Base-by-base conservation (phyloP, 495 filamentous ascomycete species). In the Platismatia glauca region DNA sequence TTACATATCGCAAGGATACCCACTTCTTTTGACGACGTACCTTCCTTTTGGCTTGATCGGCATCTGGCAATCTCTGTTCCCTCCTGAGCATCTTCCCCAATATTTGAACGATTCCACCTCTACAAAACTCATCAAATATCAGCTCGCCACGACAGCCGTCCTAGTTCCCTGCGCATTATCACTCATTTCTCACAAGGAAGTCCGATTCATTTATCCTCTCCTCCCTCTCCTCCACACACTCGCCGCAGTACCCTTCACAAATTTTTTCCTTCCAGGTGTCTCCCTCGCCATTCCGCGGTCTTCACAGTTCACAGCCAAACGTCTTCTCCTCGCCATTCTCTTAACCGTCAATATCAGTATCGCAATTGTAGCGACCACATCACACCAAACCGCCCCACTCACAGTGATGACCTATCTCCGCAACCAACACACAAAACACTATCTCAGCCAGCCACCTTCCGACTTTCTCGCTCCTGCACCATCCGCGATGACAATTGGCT, bases 171-270 rank as follows among this genome's bases (percentile, higher is more conserved):
- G 75, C 0, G 71, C 77, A 24, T 82, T 97, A 24, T 95, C 89
- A 12, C 64, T 89, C 18, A 88, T 98, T 61, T 84, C 93, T 33
- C 94, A 98, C 76, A 98, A 98, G 74, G 94, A 98, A 82, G 89
- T 96, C 64, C 90, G 94, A 66, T 98, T 98, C 76, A 88, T 97
- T 66, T 96, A 96, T 70, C 95, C 94, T 7, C 82, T 97, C 44
- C 80, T 98, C 1, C 94, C 94, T 7, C 78, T 87, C 22, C 79
- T 98, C 18, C 91, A 96, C 71, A 77, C 95, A 65, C 78, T 97
- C 52, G 81, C 87, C 7, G 89, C 90, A 0, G 80, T 83, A 4
- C 81, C 85, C 24, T 73, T 89, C 27, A 76, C 82, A 5, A 75
- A 78, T 33, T 92, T 88, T 75, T 91, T 91, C 68, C 78, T 78